A percentile compares a stretch with the other conserved stretches of the same genome.
Conservation (phyloP, 768 basidiomycete species). For the Chalciporus piperatus region DNA sequence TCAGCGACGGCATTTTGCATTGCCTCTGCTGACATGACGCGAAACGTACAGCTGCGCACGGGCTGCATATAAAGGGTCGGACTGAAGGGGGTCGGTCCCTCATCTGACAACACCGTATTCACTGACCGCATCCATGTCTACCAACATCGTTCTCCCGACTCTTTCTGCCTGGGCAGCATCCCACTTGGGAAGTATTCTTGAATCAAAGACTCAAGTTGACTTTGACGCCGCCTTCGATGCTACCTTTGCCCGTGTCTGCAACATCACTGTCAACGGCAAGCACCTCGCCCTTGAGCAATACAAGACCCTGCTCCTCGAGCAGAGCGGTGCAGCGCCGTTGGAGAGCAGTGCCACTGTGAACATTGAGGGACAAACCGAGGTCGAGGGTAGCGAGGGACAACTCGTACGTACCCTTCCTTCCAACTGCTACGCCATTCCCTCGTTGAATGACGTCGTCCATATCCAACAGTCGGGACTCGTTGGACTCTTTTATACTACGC, state of each 20-base stretch:
- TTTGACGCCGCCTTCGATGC: conserved; percentile 40
- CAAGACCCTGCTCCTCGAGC: conserved; percentile 33
- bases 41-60: too few relatives aligned
- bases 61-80: neutral
- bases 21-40: too few relatives aligned
- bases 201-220: conserved; percentile 34
- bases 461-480: conserved; percentile 26
- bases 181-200: conserved; percentile 34
- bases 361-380: conserved; percentile 26
- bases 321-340: conserved; percentile 21
- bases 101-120: neutral
- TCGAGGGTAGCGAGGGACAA: conserved; percentile 25
- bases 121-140: conserved; percentile 18
- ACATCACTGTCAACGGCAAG: conserved; percentile 42
- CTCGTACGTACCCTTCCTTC: conserved; percentile 17
- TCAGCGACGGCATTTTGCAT: neutral
- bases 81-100: neutral
- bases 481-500: conserved; percentile 38
- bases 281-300: conserved; percentile 38
- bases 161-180: conserved; percentile 37
- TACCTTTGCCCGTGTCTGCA: conserved; percentile 37
- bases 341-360: conserved; percentile 19
- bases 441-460: neutral
- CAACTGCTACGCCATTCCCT: neutral
- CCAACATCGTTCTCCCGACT: conserved; percentile 35